A percentile compares a stretch with the other conserved stretches of the same genome.
Conservation (phyloP, 1,284 basidiomycete species). For the Cystobasidiaceae sp. region DNA sequence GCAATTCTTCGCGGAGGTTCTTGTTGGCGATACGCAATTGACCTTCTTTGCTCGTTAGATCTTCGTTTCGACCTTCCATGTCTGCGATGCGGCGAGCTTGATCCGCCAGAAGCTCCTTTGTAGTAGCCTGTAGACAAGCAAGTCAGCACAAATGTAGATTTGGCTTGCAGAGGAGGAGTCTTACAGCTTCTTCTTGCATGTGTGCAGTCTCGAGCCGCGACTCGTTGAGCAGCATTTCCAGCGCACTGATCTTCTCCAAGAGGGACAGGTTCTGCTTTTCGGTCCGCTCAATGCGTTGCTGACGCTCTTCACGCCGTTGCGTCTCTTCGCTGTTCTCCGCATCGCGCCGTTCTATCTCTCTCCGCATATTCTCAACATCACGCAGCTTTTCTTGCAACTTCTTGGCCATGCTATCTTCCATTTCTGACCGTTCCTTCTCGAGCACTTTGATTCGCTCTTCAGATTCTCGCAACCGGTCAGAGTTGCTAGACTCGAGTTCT, state of each 20-base stretch:
- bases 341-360: slow-evolving; percentile 55
- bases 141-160: not conserved
- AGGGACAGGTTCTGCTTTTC: slow-evolving; percentile 12
- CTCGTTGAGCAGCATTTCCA: slow-evolving; percentile 49
- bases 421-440: slow-evolving; percentile 69
- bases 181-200: slow-evolving; percentile 40
- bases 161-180: not conserved
- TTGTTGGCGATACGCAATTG: slow-evolving; percentile 68
- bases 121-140: slow-evolving; percentile 37
- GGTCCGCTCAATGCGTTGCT: slow-evolving; percentile 51
- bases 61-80: slow-evolving; percentile 53
- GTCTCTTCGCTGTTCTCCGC: slow-evolving; percentile 53
- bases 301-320: slow-evolving; percentile 57
- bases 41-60: slow-evolving; percentile 59
- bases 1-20: slow-evolving; percentile 81
- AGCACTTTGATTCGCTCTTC: slow-evolving; percentile 52
- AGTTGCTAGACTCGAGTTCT: slow-evolving; percentile 68
- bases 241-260: slow-evolving; percentile 34
- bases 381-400: slow-evolving; percentile 67
- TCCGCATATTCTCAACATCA: slow-evolving; percentile 69
- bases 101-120: slow-evolving; percentile 47
- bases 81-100: slow-evolving; percentile 43
- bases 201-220: slow-evolving; percentile 51
- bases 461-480: slow-evolving; percentile 66
- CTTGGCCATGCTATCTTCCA: slow-evolving; percentile 66